Evolutionary conservation across 495 filamentous ascomycete species (phyloP).

Genomic region (Lophiostoma macrostomum): DNA sequence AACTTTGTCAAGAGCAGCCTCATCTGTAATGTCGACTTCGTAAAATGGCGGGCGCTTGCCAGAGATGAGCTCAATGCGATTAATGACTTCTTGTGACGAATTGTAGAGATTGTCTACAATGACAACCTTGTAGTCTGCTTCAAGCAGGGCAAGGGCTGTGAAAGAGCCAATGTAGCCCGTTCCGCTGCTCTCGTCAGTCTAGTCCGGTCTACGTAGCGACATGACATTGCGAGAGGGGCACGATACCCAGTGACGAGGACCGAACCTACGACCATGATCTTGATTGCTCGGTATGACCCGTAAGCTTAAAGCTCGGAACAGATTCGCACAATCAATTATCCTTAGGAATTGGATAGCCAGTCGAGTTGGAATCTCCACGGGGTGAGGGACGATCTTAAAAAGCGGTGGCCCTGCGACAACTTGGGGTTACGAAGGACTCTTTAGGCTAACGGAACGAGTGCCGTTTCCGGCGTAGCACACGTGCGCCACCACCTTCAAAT

Average conservation of each 20-base stretch:
- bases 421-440: no score
- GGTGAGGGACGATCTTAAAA: neutral
- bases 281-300: neutral
- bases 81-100: constrained; percentile 80
- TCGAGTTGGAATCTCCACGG: neutral
- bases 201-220: neutral
- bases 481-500: no score
- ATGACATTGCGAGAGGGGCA: no score
- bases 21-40: constrained; percentile 83
- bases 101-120: constrained; percentile 96
- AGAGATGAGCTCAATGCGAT: constrained; percentile 88
- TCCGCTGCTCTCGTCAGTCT: constrained; percentile 57
- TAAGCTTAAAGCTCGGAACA: neutral
- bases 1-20: constrained; percentile 77
- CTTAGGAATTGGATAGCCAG: neutral
- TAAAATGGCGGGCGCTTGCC: constrained; percentile 86
- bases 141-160: constrained; percentile 84
- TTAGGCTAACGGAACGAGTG: no score
- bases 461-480: no score
- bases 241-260: constrained; percentile 35
- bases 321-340: neutral
- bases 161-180: constrained; percentile 99
- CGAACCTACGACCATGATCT: constrained; percentile 33
- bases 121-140: constrained; percentile 93
- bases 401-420: no score